Evolutionary conservation across 345 rosid species (phyloP).

Genomic region (Aegle marmelos): DNA sequence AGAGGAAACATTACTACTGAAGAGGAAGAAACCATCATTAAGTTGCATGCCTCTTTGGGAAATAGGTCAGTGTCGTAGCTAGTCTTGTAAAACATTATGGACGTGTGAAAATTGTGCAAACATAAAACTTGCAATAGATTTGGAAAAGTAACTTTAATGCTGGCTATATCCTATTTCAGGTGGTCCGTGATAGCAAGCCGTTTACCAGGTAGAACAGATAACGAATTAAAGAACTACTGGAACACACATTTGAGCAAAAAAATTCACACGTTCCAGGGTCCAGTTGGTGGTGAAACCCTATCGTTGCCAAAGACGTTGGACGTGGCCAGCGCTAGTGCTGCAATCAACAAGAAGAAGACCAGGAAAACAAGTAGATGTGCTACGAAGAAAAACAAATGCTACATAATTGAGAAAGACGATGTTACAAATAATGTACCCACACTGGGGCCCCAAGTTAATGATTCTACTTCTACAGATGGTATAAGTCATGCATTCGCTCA

Average conservation of each 20-base stretch:
- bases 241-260: constrained; percentile 56
- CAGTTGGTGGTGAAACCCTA: not conserved
- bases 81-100: too few species aligned
- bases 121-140: too few species aligned
- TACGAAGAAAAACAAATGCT: constrained; percentile 20
- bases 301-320: not conserved
- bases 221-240: constrained; percentile 72
- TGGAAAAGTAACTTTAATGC: not conserved
- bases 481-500: not conserved
- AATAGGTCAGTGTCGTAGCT: constrained; percentile 46
- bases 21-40: constrained; percentile 66
- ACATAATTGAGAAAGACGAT: not conserved
- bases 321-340: constrained; percentile 7
- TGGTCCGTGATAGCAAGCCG: constrained; percentile 63
- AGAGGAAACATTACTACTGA: constrained; percentile 65
- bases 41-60: constrained; percentile 65
- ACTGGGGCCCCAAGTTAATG: not conserved
- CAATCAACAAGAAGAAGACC: too few species aligned
- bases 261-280: constrained; percentile 30
- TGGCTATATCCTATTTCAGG: constrained; percentile 18
- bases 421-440: not conserved
- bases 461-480: not conserved
- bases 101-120: not conserved
- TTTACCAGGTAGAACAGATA: constrained; percentile 69
- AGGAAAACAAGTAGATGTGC: too few species aligned